Conservation (phyloP, 345 rosid species). For the Dimocarpus longan region DNA sequence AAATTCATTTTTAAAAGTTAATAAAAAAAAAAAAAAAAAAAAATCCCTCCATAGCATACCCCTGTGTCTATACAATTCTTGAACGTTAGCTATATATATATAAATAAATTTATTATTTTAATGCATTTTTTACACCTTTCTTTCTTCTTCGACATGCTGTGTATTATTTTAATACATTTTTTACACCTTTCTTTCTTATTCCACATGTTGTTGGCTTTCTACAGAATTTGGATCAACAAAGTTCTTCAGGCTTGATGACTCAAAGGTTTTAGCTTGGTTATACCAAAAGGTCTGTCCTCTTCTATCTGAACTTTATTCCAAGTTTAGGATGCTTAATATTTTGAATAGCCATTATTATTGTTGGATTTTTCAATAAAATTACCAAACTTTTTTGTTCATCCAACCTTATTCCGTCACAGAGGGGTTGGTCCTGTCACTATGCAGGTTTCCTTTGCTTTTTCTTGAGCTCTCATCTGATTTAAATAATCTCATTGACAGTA, state of each 20-base stretch:
- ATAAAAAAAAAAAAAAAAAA: too few relatives aligned
- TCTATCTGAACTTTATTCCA: not conserved
- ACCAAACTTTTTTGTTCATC: not conserved
- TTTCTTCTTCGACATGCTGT: not conserved
- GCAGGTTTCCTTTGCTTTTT: too few relatives aligned
- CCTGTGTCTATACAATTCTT: too few relatives aligned
- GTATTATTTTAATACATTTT: too few relatives aligned
- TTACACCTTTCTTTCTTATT: too few relatives aligned
- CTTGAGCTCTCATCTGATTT: not conserved
- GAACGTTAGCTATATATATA: too few relatives aligned
- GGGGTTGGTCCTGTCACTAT: not conserved
- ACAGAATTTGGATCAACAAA: slow-evolving; percentile 77
- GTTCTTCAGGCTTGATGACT: slow-evolving; percentile 82
- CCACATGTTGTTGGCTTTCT: not conserved
- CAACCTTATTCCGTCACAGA: not conserved
- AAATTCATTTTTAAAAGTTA: too few relatives aligned
- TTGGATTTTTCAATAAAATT: not conserved
- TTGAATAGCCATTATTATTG: slow-evolving; percentile 10
- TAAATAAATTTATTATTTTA: too few relatives aligned
- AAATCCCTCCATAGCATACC: too few relatives aligned
- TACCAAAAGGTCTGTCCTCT: slow-evolving; percentile 60
- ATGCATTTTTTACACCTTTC: too few relatives aligned
- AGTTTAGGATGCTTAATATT: slow-evolving; percentile 1
- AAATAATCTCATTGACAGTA: not conserved
- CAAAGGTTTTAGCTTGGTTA: slow-evolving; percentile 82